These are phyloP conservation scores for Erythrophleum fordii DNA, from an alignment of 306 rosid species.

Conservation along the genomic window DNA sequence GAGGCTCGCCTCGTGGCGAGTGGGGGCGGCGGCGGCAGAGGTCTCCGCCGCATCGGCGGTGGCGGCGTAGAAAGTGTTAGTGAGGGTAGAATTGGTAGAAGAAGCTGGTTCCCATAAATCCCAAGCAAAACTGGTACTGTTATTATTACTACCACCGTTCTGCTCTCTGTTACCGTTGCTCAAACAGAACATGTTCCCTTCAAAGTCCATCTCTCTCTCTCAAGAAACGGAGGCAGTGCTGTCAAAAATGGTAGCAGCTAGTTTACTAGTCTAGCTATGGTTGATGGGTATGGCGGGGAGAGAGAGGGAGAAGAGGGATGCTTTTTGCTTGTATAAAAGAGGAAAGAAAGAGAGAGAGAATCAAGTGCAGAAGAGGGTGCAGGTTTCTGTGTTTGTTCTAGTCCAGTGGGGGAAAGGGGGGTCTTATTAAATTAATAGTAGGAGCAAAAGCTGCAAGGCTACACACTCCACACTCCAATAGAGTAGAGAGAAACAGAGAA, in stretches of 20 bases:
- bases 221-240: neutral
- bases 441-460: constrained; percentile 44
- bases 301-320: constrained; percentile 15
- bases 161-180: constrained; percentile 50
- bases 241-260: neutral
- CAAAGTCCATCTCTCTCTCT: constrained; percentile 54
- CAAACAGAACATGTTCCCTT: constrained; percentile 64
- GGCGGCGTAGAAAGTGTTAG: constrained; percentile 20
- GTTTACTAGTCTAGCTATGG: neutral
- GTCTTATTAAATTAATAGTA: constrained; percentile 34
- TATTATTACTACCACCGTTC: constrained; percentile 37
- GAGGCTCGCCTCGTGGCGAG: constrained; percentile 23
- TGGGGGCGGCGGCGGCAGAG: neutral
- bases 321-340: constrained; percentile 35
- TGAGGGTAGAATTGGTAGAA: constrained; percentile 38
- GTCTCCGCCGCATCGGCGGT: constrained; percentile 5
- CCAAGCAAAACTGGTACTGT: constrained; percentile 48
- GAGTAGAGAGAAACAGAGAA: constrained; percentile 5
- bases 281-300: neutral
- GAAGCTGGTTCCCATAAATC: constrained; percentile 56
- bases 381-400: constrained; percentile 14
- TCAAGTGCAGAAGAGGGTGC: neutral
- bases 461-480: neutral
- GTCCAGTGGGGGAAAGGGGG: constrained; percentile 20
- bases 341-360: constrained; percentile 28